phyloP scores from a whole-genome alignment of 345 rosid species.

The Heritiera fomes region DNA sequence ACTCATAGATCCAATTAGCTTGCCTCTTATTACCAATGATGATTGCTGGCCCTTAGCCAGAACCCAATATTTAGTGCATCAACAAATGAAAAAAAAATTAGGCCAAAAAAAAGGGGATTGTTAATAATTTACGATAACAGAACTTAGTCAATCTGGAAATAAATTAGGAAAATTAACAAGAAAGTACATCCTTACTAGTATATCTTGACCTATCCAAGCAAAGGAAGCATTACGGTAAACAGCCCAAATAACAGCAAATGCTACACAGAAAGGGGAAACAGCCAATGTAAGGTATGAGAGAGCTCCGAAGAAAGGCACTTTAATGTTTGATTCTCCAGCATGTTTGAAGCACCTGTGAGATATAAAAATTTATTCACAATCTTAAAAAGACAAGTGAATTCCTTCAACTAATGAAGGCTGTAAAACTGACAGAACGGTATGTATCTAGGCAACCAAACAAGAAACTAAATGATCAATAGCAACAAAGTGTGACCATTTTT shows the following conservation, averaged over 20 bases:
- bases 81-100: background rate
- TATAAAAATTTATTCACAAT: slow-evolving; percentile 15
- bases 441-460: slow-evolving; percentile 4
- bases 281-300: slow-evolving; percentile 82
- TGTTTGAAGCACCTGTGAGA: slow-evolving; percentile 76
- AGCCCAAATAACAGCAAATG: slow-evolving; percentile 92
- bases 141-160: slow-evolving; percentile 5
- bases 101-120: background rate
- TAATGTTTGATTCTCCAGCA: slow-evolving; percentile 62
- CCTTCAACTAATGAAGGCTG: slow-evolving; percentile 11
- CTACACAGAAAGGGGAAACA: slow-evolving; percentile 89
- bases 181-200: slow-evolving; percentile 65
- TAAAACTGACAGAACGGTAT: background rate
- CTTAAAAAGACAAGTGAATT: slow-evolving; percentile 12
- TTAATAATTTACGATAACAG: background rate
- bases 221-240: slow-evolving; percentile 57
- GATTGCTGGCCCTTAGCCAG: background rate
- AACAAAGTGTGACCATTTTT: background rate
- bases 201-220: slow-evolving; percentile 99
- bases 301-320: slow-evolving; percentile 89
- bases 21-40: background rate
- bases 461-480: slow-evolving; percentile 11
- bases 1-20: slow-evolving; percentile 2
- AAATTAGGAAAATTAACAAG: background rate
- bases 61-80: background rate